Base-by-base conservation (phyloP, 2,329 filamentous ascomycete genomes). In the Hypoxylon sp. region DNA sequence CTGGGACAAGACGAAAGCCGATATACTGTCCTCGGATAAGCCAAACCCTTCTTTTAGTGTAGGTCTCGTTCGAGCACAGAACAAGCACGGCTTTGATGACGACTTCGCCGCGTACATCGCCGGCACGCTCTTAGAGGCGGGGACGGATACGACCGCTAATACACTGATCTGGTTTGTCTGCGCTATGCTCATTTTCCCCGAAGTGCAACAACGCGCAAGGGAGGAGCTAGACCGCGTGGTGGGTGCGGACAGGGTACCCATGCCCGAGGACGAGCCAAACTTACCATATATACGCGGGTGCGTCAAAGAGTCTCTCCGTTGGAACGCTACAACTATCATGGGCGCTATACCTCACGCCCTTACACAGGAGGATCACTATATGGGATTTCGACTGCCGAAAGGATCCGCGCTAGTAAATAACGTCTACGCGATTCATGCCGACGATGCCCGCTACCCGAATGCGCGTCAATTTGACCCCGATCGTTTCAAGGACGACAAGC, bases 221-320 rank as follows among this genome's bases (percentile, higher is more conserved):
- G n/a, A 46, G 21, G 48, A 51, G 27, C 67, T 80, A 2, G 73
- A 77, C 26, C 25, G 57, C 0, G 66, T 78, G 0, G 60, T 77
- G 5, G 75, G 76, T 1, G n/a, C 42, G 8, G 61, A 68, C 3
- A 64, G 75, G 3, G 48, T 75, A 2, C 78, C 77, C 0, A 64
- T 45, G 0, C 69, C 73, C 48, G 52, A 68, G 0, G 76, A 80
- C 45, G 66, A 69, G 27, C 49, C 60, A 2, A 61, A 66, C 1
- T 62, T 80, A 4, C 76, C 75, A 0, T 80, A 79, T 50, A 65
- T 77, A 3, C 60, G 67, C 16, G 69, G 64, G 20, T 63, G 70
- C 7, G 63, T 76, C 37, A 77, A 77, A 34, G 76, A 79, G 53
- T 61, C 59, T 3, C 55, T 74, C 15, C 67, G 76, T 2, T 78